phyloP scores from a whole-genome alignment of 371 early-diverging fungal genomes.

The Zopfochytrium polystomum region DNA sequence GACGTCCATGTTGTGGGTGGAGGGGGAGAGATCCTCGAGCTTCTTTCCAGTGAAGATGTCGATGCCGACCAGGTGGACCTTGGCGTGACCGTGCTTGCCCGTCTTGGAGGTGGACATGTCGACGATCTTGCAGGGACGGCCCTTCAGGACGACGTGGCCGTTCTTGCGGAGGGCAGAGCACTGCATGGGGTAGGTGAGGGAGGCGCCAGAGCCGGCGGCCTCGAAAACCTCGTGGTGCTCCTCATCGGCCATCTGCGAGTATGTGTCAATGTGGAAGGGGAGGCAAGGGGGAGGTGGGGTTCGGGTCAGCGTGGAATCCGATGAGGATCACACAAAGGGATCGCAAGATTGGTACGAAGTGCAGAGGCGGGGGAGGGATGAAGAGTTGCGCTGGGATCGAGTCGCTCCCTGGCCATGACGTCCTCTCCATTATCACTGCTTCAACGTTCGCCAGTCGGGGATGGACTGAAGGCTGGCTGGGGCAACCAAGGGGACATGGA shows the following conservation, averaged over 20 bases:
- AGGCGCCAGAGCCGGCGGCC: conserved; percentile 68
- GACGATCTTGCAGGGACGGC: conserved; percentile 98
- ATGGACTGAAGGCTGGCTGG: no score
- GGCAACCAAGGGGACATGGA: no score
- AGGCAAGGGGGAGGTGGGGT: neutral
- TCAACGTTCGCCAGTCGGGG: no score
- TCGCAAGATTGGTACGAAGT: no score
- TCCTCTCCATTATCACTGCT: no score
- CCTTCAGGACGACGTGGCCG: conserved; percentile 97
- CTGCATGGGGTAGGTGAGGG: conserved; percentile 93
- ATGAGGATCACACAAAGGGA: no score
- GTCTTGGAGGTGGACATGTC: conserved; percentile 68
- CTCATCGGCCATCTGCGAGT: conserved; percentile 33
- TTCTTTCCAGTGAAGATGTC: conserved; percentile 97
- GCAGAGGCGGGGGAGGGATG: no score
- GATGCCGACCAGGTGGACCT: conserved; percentile 93
- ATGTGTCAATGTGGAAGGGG: neutral
- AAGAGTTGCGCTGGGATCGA: no score
- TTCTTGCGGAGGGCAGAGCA: conserved; percentile 98
- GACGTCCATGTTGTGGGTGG: conserved; percentile 99
- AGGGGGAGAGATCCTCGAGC: conserved; percentile 95
- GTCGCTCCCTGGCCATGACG: no score
- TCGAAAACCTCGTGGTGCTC: conserved; percentile 48
- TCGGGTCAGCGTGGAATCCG: no score
- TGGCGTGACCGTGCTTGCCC: conserved; percentile 99